Conservation (phyloP, 2,329 filamentous ascomycete genomes). For the Phialophora tarda region DNA sequence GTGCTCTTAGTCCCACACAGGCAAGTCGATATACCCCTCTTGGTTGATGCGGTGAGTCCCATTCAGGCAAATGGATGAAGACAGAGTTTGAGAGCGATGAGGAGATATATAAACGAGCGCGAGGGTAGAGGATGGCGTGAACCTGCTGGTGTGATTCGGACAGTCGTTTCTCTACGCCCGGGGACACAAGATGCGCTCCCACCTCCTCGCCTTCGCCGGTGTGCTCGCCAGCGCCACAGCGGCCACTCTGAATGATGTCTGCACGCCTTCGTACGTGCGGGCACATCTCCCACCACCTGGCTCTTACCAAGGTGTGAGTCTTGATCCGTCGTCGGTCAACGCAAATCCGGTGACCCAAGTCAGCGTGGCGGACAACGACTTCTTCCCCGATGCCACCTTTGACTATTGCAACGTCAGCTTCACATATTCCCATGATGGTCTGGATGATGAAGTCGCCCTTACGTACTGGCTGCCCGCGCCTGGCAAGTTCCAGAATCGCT, state of each 20-base stretch:
- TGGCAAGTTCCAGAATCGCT: slow-evolving; percentile 53
- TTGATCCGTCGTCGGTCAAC: slow-evolving; percentile 51
- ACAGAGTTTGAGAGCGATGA: background rate
- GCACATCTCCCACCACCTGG: slow-evolving; percentile 52
- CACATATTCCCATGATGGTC: slow-evolving; percentile 53
- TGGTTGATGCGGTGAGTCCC: background rate
- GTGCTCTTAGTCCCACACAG: background rate
- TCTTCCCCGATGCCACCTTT: slow-evolving; percentile 29
- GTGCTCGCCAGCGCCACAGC: slow-evolving; percentile 40
- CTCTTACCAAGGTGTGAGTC: slow-evolving; percentile 49
- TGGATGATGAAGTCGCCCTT: slow-evolving; percentile 46
- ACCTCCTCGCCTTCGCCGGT: background rate
- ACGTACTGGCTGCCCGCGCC: slow-evolving; percentile 54
- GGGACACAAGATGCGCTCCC: slow-evolving; percentile 11
- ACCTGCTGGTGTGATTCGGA: background rate
- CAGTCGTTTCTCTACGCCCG: background rate
- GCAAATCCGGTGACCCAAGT: slow-evolving; percentile 50
- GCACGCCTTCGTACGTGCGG: slow-evolving; percentile 52
- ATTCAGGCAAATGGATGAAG: slow-evolving; percentile 3
- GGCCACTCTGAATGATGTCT: slow-evolving; percentile 50
- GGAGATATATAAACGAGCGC: background rate
- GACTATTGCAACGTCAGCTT: slow-evolving; percentile 56
- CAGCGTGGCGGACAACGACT: slow-evolving; percentile 40
- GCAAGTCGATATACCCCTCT: slow-evolving; percentile 1
- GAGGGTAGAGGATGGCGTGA: background rate